These are phyloP conservation scores for Alternaria alternata DNA, from an alignment of 2,329 filamentous ascomycete genomes.

Conservation along the genomic window DNA sequence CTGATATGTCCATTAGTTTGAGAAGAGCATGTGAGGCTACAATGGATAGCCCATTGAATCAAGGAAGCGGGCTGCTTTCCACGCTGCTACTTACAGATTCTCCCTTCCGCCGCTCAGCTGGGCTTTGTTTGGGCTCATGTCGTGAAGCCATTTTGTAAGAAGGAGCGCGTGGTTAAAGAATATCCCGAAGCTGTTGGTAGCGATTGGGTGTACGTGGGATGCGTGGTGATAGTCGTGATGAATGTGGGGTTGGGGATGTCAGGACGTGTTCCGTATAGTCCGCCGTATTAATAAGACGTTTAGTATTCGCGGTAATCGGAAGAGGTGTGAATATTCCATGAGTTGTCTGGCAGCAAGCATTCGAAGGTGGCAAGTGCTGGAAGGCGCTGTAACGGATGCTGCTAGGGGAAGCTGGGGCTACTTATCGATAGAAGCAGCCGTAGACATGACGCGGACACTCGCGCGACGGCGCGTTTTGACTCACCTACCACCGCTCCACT, in stretches of 20 bases:
- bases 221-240: slow-evolving; percentile 20
- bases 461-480: slow-evolving; percentile 22
- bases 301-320: slow-evolving; percentile 32
- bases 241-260: slow-evolving; percentile 20
- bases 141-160: slow-evolving; percentile 41
- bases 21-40: not conserved
- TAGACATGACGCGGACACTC: slow-evolving; percentile 21
- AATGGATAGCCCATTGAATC: not conserved
- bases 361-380: slow-evolving; percentile 36
- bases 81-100: slow-evolving; percentile 71
- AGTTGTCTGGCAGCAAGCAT: slow-evolving; percentile 40
- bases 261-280: slow-evolving; percentile 28
- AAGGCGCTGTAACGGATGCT: slow-evolving; percentile 18
- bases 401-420: slow-evolving; percentile 21
- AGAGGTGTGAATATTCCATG: slow-evolving; percentile 43
- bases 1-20: slow-evolving; percentile 47
- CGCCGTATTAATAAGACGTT: slow-evolving; percentile 37
- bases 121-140: slow-evolving; percentile 65
- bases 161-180: not conserved
- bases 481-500: slow-evolving; percentile 16
- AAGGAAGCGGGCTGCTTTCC: not conserved
- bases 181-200: not conserved
- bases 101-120: slow-evolving; percentile 83
- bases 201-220: not conserved
- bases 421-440: slow-evolving; percentile 26